Base-by-base conservation (phyloP, 2,329 filamentous ascomycete genomes). In the Xylaria arbuscula region DNA sequence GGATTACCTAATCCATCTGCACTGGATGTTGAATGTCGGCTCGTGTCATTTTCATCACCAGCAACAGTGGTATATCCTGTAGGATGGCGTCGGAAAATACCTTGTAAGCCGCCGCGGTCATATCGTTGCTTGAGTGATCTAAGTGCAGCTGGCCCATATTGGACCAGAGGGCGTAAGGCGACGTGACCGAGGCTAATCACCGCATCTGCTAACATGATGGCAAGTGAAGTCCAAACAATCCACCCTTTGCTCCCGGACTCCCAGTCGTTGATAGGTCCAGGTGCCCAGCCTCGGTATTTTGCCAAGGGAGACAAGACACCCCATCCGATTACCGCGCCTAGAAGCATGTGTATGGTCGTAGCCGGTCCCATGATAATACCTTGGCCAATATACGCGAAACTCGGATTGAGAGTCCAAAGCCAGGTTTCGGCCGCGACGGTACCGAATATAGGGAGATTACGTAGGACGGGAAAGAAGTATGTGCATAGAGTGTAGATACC, bases 361-460 rank as follows among this genome's bases (percentile, higher is more conserved):
- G 93, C 91, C 3, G 95, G 93, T 0, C 96, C 96, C 96, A 99
- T 99, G 76, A 99, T 98, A 70, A 99, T 97, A 11, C 96, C 96
- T 81, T 99, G 96, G 0, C 96, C 96, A 32, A 98, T 90, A 78
- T 99, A 99, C 2, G 96, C 96, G n/a, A 97, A 91, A 54, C 94
- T 98, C 0, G 96, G 96, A 73, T 99, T 99, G 7, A 99, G 83
- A 0, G 93, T 96, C 96, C 96, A 99, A 0, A 98, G 87, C 95
- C 95, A 99, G 1, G 88, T 88, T 0, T 87, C 82, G 0, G 94
- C 94, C 7, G 97, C 87, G 1, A 87, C 81, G 0, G 86, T 81
- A 0, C 96, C 96, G 73, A 98, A 93, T 32, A 99, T 84, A 0
- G 96, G 96, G n/a, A 99, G 83, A 72, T 93, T 91, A 64, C 94